Evolutionary conservation across 495 filamentous ascomycete genomes (phyloP).

Genomic region (Evansstolkia leycettana): DNA sequence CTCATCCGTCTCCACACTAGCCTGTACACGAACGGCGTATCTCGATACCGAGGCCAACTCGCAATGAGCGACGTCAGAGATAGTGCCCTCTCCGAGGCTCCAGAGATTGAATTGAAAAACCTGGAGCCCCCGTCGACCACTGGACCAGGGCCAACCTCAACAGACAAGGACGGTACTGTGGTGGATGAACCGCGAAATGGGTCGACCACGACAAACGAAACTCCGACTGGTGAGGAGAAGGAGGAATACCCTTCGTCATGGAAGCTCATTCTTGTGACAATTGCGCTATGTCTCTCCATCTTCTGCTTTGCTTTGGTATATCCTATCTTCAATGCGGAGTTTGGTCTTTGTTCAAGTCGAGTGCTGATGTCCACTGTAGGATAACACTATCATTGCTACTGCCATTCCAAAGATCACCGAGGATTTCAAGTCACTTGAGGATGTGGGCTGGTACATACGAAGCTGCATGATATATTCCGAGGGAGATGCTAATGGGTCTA

Average conservation of each 20-base stretch:
- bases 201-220: constrained; percentile 3
- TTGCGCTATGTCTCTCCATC: constrained; percentile 48
- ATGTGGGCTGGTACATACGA: constrained; percentile 75
- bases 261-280: constrained; percentile 43
- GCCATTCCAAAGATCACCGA: constrained; percentile 78
- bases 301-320: constrained; percentile 53
- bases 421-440: constrained; percentile 58
- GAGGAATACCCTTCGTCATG: constrained; percentile 36
- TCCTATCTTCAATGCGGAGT: constrained; percentile 6
- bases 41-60: too few relatives aligned
- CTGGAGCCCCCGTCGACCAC: too few relatives aligned
- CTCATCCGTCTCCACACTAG: too few relatives aligned
- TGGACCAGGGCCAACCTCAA: constrained; percentile 2
- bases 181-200: constrained; percentile 4
- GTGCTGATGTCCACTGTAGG: constrained; percentile 17
- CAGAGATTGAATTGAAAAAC: too few relatives aligned
- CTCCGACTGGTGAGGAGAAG: constrained; percentile 15
- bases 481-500: too few relatives aligned
- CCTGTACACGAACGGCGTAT: too few relatives aligned
- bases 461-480: too few relatives aligned
- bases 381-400: constrained; percentile 74
- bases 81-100: too few relatives aligned
- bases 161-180: constrained; percentile 17
- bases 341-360: not conserved
- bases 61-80: too few relatives aligned